Evolutionary conservation across 2,329 filamentous ascomycete genomes (phyloP), one percentile per base, ranked within the genome.

Genomic region (Exophiala sp.): DNA sequence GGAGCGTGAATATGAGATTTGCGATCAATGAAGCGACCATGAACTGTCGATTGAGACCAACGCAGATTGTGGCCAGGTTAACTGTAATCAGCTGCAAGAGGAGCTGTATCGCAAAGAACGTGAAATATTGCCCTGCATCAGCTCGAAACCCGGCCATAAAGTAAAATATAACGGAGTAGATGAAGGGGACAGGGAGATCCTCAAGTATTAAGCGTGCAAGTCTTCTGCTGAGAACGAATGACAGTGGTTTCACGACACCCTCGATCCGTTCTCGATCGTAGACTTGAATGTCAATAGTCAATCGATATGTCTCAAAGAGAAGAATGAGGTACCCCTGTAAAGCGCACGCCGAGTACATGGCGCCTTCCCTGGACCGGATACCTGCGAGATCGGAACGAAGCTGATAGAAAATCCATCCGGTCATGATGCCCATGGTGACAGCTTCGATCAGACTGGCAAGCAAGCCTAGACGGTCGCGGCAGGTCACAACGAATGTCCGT

Each of bases 261-360:
- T 91, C 88, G 32, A 82, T 83, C 32, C 83, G 79, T 65, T 91
- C 88, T 50, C 88, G 83, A 63, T 92, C 88, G 63, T 90, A 92
- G 0, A 87, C 77, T 21, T 82, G 81, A 11, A 91, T 88, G 58
- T 91, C 88, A 46, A 87, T 79, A 0, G 85, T 88, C 54, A 91
- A 72, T 3, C 88, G 82, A 63, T 89, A 91, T 0, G 83, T 84
- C 68, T 91, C 88, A 57, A 88, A 91, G 10, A 90, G 75, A 9
- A 91, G 75, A 46, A 90, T 85, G 2, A 91, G 75, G 64, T 91
- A 91, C 1, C 87, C 87, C 64, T 91, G 88, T 5, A 91, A 74
- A 3, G 82, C 85, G 5, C 85, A 78, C 0, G 85, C 83, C 1
- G 82, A 88, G 62, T 91, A 91, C 0, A 91, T 70, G 5, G 85